phyloP scores from a whole-genome alignment of 2,329 filamentous ascomycete species.

The Didymella pinodella region DNA sequence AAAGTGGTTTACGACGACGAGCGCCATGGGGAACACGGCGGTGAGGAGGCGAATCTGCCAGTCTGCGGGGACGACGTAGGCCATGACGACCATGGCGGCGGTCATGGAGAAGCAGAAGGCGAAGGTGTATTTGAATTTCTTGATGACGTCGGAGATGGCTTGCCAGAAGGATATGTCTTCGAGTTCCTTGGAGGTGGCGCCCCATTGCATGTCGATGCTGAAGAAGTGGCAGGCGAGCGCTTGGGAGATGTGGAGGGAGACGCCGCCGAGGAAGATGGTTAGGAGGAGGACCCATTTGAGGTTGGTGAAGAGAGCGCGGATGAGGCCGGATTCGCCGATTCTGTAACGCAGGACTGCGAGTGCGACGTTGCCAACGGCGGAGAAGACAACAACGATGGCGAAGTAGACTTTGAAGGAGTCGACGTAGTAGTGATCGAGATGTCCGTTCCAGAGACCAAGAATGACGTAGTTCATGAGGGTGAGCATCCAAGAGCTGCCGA shows the following conservation, averaged over 20 bases:
- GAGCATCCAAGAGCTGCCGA: constrained; percentile 72
- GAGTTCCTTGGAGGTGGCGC: constrained; percentile 82
- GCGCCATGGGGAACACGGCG: constrained; percentile 75
- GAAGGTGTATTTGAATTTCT: constrained; percentile 73
- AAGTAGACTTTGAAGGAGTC: constrained; percentile 75
- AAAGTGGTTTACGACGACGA: constrained; percentile 73
- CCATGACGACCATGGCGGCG: constrained; percentile 70
- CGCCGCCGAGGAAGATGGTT: constrained; percentile 81
- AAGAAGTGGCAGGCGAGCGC: constrained; percentile 84
- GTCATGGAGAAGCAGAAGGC: constrained; percentile 69
- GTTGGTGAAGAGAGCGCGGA: constrained; percentile 63
- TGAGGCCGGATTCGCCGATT: constrained; percentile 61
- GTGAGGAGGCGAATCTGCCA: constrained; percentile 61
- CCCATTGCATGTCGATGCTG: constrained; percentile 86
- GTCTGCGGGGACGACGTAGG: constrained; percentile 69
- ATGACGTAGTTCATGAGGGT: constrained; percentile 75
- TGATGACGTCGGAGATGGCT: constrained; percentile 79
- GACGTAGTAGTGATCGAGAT: constrained; percentile 81
- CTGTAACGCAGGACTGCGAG: constrained; percentile 71
- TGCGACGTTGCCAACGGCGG: constrained; percentile 66
- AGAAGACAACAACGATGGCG: constrained; percentile 71
- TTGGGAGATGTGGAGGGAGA: constrained; percentile 81
- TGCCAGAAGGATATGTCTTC: constrained; percentile 86
- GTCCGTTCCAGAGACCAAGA: constrained; percentile 75
- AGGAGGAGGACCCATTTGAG: constrained; percentile 71